A percentile compares a stretch with the other conserved stretches of the same genome.
phyloP scores from a whole-genome alignment of 768 basidiomycete genomes.

The Mycena filopes region DNA sequence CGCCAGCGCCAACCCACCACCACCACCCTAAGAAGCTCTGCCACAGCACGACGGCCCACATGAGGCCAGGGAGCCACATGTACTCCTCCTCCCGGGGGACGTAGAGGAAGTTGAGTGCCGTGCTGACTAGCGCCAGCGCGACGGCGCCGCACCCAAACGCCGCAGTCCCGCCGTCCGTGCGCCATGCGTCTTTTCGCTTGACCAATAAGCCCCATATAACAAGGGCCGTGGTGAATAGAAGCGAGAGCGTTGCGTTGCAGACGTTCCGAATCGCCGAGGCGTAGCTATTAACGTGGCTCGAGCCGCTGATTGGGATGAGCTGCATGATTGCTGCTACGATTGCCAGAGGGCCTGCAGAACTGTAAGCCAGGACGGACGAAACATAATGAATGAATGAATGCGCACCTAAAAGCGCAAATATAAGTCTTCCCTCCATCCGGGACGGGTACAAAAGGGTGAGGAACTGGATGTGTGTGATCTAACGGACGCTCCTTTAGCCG shows the following conservation, averaged over 20 bases:
- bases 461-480: constrained; percentile 99
- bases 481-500: constrained; percentile 8
- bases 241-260: constrained; percentile 95
- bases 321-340: constrained; percentile 86
- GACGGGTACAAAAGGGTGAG: constrained; percentile 96
- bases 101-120: constrained; percentile 88
- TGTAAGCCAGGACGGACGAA: constrained; percentile 4
- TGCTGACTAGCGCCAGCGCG: constrained; percentile 82
- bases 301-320: constrained; percentile 74
- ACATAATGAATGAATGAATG: constrained; percentile 36
- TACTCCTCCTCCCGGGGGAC: constrained; percentile 87
- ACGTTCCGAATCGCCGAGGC: constrained; percentile 88
- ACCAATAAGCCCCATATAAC: constrained; percentile 93
- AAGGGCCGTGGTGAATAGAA: constrained; percentile 91
- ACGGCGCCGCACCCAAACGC: constrained; percentile 91
- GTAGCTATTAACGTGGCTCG: constrained; percentile 55
- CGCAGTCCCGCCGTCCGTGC: constrained; percentile 95
- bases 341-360: constrained; percentile 77
- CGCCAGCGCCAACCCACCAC: constrained; percentile 99
- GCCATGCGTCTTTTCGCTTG: constrained; percentile 93
- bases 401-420: constrained; percentile 83
- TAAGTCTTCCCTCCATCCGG: constrained; percentile 84
- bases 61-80: constrained; percentile 90
- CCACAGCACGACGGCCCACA: constrained; percentile 95
- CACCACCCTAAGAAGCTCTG: constrained; percentile 98